Conservation (phyloP, 768 basidiomycete genomes). For the Macrolepiota dolichaula region DNA sequence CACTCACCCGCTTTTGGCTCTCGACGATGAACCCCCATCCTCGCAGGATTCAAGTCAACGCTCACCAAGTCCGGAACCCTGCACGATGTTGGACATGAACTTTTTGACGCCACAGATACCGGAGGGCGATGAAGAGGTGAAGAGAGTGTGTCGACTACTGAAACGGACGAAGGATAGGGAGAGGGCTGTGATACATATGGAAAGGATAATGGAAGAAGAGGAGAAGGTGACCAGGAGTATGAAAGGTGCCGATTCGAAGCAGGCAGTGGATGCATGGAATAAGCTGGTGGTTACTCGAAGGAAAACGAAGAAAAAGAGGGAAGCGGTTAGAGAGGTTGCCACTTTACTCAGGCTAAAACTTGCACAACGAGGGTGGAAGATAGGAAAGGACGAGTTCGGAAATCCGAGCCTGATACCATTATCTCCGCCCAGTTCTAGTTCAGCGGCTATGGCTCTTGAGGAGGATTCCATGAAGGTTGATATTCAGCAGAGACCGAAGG, state of each 20-base stretch:
- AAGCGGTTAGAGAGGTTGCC: constrained; percentile 8
- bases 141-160: constrained; percentile 36
- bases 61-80: constrained; percentile 9
- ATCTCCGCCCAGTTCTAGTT: neutral
- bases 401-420: neutral
- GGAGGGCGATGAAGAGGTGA: constrained; percentile 40
- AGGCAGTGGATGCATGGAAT: neutral
- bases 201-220: constrained; percentile 25
- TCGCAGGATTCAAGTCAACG: neutral
- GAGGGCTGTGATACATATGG: constrained; percentile 18
- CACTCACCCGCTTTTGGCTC: constrained; percentile 26
- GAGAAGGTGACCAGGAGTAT: constrained; percentile 22
- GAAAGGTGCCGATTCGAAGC: neutral
- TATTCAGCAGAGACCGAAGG: neutral
- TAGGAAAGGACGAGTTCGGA: constrained; percentile 4
- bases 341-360: constrained; percentile 8
- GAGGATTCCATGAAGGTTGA: constrained; percentile 7
- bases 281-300: constrained; percentile 1
- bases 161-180: constrained; percentile 24
- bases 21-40: constrained; percentile 34
- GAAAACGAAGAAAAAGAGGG: constrained; percentile 6
- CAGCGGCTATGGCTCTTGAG: neutral
- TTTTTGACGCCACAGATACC: constrained; percentile 22
- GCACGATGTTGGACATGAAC: constrained; percentile 13
- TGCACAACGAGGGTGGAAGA: constrained; percentile 6